Evolutionary conservation across 2,329 filamentous ascomycete genomes (phyloP).

Genomic region (Colletotrichum viniferum): DNA sequence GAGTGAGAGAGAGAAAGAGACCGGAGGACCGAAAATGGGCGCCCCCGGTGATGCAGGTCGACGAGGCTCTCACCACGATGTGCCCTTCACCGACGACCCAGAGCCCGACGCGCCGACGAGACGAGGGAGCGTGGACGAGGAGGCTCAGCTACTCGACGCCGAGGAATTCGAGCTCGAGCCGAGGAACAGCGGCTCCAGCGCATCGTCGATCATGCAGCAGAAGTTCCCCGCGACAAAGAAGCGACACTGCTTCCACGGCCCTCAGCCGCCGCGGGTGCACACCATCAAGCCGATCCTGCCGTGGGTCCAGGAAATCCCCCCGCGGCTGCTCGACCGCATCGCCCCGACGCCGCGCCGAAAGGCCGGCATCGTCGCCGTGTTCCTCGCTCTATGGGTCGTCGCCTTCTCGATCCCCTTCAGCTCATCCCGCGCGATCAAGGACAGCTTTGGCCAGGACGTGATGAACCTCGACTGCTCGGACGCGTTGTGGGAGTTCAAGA

Average conservation of each 20-base stretch:
- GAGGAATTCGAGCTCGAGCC: slow-evolving; percentile 13
- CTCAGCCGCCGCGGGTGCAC: slow-evolving; percentile 8
- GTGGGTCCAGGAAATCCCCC: neutral
- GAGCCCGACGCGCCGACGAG: neutral
- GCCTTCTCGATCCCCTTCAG: slow-evolving; percentile 5
- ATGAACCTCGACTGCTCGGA: slow-evolving; percentile 11
- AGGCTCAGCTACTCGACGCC: neutral
- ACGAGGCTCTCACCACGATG: neutral
- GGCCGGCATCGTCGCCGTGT: slow-evolving; percentile 6
- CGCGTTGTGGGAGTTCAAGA: slow-evolving; percentile 13
- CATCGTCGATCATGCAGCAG: neutral
- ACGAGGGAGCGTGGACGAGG: slow-evolving; percentile 1
- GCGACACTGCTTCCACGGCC: slow-evolving; percentile 10
- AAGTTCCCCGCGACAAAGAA: slow-evolving; percentile 10
- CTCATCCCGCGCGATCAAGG: slow-evolving; percentile 2
- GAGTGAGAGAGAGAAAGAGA: neutral
- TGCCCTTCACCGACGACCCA: slow-evolving; percentile 13
- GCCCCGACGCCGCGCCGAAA: slow-evolving; percentile 7
- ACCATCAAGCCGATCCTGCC: slow-evolving; percentile 6
- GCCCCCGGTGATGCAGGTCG: slow-evolving; percentile 3
- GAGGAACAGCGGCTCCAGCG: neutral
- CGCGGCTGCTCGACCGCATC: slow-evolving; percentile 3
- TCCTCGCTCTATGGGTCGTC: neutral
- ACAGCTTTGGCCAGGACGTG: neutral
- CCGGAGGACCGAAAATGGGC: neutral